Conservation (phyloP, 352 stramenopile genomes). For the Globisporangium echinulatum region DNA sequence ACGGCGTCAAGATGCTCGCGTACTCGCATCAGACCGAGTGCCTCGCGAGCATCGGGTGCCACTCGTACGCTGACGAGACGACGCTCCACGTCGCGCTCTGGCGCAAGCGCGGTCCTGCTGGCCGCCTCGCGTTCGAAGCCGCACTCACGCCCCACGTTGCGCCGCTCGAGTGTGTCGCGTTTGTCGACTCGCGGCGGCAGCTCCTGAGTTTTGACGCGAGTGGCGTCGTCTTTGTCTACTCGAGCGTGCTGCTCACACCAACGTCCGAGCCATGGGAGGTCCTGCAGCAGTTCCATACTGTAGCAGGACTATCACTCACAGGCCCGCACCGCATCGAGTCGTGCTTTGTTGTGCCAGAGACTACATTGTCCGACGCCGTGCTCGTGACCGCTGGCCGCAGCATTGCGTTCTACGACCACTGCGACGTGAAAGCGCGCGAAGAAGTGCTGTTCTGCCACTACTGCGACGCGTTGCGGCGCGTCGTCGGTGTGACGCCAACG, state of each 20-base stretch:
- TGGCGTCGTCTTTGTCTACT: conserved; percentile 36
- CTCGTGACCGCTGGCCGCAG: conserved; percentile 32
- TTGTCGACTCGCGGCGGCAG: conserved; percentile 55
- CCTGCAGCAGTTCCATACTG: conserved; percentile 30
- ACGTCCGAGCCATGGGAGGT: conserved; percentile 47
- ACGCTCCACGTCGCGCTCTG: conserved; percentile 51
- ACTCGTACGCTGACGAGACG: conserved; percentile 64
- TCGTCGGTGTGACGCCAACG: conserved; percentile 47
- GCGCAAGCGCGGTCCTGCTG: conserved; percentile 27
- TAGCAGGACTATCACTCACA: neutral
- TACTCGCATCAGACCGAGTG: conserved; percentile 42
- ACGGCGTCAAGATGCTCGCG: conserved; percentile 45
- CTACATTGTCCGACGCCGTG: conserved; percentile 38
- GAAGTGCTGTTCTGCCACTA: conserved; percentile 61
- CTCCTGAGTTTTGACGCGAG: conserved; percentile 47
- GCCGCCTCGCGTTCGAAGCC: conserved; percentile 23
- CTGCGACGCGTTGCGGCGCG: conserved; percentile 42
- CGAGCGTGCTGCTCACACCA: conserved; percentile 35
- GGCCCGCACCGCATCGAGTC: conserved; percentile 4
- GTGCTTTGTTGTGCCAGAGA: conserved; percentile 38
- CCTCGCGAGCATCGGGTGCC: conserved; percentile 48
- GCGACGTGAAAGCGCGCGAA: conserved; percentile 48
- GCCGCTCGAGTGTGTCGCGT: conserved; percentile 34
- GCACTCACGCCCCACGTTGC: conserved; percentile 29
- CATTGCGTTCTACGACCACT: conserved; percentile 56